Evolutionary conservation across 257 asterid genomes (phyloP).

Genomic region (Schizonepeta tenuifolia): DNA sequence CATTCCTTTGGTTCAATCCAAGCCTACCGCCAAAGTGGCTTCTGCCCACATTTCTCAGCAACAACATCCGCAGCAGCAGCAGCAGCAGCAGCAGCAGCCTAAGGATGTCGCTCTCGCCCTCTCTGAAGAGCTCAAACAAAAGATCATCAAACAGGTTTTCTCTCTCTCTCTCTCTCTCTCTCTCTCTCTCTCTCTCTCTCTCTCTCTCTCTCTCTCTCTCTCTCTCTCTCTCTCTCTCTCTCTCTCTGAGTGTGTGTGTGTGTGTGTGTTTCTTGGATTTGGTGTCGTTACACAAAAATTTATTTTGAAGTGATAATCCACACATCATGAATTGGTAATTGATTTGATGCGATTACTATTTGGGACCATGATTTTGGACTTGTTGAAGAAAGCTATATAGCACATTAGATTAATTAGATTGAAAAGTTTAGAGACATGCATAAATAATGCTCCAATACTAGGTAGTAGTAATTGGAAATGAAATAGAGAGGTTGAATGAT

Average conservation of each 20-base stretch:
- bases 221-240: background rate
- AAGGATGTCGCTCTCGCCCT: conserved; percentile 54
- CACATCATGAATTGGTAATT: too few relatives aligned
- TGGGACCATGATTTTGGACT: too few relatives aligned
- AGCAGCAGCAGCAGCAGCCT: conserved; percentile 31
- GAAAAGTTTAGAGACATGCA: too few relatives aligned
- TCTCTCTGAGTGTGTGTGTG: too few relatives aligned
- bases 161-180: background rate
- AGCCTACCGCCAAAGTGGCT: conserved; percentile 18
- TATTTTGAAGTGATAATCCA: too few relatives aligned
- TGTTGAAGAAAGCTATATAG: too few relatives aligned
- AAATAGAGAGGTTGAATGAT: too few relatives aligned
- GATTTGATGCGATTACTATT: too few relatives aligned
- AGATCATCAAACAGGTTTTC: conserved; percentile 85
- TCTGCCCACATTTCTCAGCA: conserved; percentile 22
- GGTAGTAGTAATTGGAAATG: too few relatives aligned
- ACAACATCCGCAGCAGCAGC: conserved; percentile 11
- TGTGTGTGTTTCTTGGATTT: background rate
- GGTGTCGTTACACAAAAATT: too few relatives aligned
- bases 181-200: background rate
- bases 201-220: background rate
- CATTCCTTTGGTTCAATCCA: conserved; percentile 38
- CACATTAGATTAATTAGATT: too few relatives aligned
- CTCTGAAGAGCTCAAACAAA: conserved; percentile 70
- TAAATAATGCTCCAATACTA: too few relatives aligned